Evolutionary conservation across 192 early-diverging fungal species (phyloP).

Genomic region (Coemansia pectinata): DNA sequence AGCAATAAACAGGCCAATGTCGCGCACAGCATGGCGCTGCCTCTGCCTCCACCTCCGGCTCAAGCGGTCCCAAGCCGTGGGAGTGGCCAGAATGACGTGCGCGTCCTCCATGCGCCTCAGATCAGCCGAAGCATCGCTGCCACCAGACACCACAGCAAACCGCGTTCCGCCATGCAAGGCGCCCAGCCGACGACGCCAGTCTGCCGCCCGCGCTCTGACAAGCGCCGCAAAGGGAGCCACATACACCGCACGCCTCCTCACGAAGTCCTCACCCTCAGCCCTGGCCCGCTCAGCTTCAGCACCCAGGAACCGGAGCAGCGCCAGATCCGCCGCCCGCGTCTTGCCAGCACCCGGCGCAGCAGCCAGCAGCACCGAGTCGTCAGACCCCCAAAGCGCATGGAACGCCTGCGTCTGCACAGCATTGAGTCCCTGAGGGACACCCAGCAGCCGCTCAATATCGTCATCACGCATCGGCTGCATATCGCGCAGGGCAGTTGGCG

Average conservation of each 20-base stretch:
- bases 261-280: constrained; percentile 27
- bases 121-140: constrained; percentile 86
- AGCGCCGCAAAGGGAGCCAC: constrained; percentile 88
- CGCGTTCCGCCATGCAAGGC: constrained; percentile 82
- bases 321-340: constrained; percentile 94
- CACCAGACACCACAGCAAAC: constrained; percentile 74
- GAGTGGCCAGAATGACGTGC: constrained; percentile 90
- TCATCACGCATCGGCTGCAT: constrained; percentile 80
- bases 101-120: constrained; percentile 86
- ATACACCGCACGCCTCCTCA: constrained; percentile 77
- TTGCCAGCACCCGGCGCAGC: constrained; percentile 95
- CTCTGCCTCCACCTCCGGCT: constrained; percentile 96
- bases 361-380: constrained; percentile 90
- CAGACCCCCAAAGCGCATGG: constrained; percentile 82
- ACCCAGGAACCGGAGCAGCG: constrained; percentile 84
- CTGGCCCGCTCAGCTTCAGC: constrained; percentile 31
- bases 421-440: constrained; percentile 62
- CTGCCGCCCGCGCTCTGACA: constrained; percentile 68
- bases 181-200: constrained; percentile 86
- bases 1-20: constrained; percentile 82
- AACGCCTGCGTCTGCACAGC: constrained; percentile 97
- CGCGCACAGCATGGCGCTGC: constrained; percentile 90
- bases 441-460: constrained; percentile 62
- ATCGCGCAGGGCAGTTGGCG: constrained; percentile 94
- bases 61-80: constrained; percentile 91